These are phyloP conservation scores for Byssoonygena ceratinophila DNA, from an alignment of 2,329 filamentous ascomycete species.

Conservation along the genomic window DNA sequence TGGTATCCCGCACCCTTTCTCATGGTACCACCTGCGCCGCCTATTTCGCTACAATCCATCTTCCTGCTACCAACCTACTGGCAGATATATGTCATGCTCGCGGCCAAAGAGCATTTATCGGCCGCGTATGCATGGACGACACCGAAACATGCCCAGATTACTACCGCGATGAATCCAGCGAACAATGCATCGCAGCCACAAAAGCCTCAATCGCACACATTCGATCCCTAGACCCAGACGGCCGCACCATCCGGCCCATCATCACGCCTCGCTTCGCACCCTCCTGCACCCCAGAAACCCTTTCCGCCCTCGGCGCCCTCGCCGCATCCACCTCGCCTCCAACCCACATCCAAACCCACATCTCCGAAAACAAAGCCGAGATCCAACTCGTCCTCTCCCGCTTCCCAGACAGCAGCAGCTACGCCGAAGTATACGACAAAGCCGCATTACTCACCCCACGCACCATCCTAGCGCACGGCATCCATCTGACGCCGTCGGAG, in stretches of 20 bases:
- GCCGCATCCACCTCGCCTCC: constrained; percentile 54
- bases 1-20: constrained; percentile 67
- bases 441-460: constrained; percentile 56
- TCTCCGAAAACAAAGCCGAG: constrained; percentile 72
- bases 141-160: constrained; percentile 55
- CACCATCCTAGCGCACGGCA: constrained; percentile 76
- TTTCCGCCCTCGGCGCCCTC: constrained; percentile 54
- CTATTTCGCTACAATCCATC: constrained; percentile 89
- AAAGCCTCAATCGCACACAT: constrained; percentile 56
- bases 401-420: constrained; percentile 55
- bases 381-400: constrained; percentile 57
- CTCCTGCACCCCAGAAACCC: constrained; percentile 43
- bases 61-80: constrained; percentile 79
- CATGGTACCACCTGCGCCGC: constrained; percentile 87
- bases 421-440: constrained; percentile 69
- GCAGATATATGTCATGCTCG: constrained; percentile 66
- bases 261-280: constrained; percentile 60
- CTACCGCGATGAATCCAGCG: constrained; percentile 64
- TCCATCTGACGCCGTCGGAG: constrained; percentile 64
- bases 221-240: constrained; percentile 52
- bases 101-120: constrained; percentile 84
- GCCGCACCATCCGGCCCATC: constrained; percentile 59
- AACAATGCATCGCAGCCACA: constrained; percentile 48
- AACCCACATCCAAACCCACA: constrained; percentile 65
- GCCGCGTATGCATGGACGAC: constrained; percentile 89